phyloP scores from a whole-genome alignment of 2,329 filamentous ascomycete genomes.

The Colletotrichum salicis region DNA sequence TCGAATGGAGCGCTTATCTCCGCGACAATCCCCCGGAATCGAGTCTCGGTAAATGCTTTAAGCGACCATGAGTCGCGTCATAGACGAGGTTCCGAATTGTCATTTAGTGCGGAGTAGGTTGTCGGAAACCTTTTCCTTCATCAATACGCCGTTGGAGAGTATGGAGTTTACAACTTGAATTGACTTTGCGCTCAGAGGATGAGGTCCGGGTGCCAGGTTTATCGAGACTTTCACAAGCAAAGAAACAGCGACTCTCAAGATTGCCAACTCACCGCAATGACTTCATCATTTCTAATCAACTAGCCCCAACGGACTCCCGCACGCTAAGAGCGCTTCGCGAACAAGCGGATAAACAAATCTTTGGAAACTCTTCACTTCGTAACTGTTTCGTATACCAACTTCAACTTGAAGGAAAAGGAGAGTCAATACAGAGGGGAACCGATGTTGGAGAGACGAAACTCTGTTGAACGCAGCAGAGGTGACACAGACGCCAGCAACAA shows the following conservation, averaged over 20 bases:
- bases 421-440: too few species aligned
- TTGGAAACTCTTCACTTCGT: neutral
- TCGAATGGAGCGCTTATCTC: conserved; percentile 13
- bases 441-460: conserved; percentile 16
- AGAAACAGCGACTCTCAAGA: neutral
- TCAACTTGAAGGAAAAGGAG: neutral
- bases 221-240: neutral
- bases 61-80: conserved; percentile 3
- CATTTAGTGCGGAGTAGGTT: neutral
- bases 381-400: neutral
- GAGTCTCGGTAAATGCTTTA: neutral
- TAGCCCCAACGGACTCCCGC: conserved; percentile 25
- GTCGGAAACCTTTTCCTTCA: neutral
- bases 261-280: conserved; percentile 7
- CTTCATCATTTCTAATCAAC: conserved; percentile 8
- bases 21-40: neutral
- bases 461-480: conserved; percentile 3
- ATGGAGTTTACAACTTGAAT: neutral
- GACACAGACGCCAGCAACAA: neutral
- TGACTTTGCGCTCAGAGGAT: neutral
- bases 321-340: conserved; percentile 1
- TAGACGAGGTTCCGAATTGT: neutral
- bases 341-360: neutral
- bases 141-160: neutral
- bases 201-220: too few species aligned